Evolutionary conservation across 345 rosid genomes (phyloP), one percentile per base, ranked within the genome.

Genomic region (Alliaria petiolata): DNA sequence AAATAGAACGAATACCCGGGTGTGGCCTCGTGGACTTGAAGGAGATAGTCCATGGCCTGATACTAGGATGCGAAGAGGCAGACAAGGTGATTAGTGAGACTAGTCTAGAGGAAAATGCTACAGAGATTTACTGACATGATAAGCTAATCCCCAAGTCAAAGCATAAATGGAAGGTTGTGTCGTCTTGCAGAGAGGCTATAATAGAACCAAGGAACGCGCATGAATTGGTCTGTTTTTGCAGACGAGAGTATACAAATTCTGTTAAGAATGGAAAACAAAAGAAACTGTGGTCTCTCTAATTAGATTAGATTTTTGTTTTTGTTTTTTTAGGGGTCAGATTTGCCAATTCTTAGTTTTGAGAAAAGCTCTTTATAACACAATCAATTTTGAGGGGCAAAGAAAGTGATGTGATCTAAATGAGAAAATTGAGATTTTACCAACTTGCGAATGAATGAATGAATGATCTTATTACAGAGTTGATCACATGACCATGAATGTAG

Each of bases 11-110:
- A 69, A 75, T 76, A 3, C 91, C 89, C 0, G 84, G 82, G 13
- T 87, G 89, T 62, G 70, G 81, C 73, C 91, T 89, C 15, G 76
- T 85, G 20, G 88, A 89, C 72, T 76, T 89, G 86, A 85, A 84
- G 10, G 72, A 84, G 59, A 85, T 85, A 45, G 92, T 86, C 69
- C 88, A 89, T 67, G 51, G 67, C 62, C 42, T 64, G 53, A 49
- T 16, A 64, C 16, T 57, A 33, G 76, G 55, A 47, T 39, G 16
- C 56, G 6, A 56, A 46, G 76, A 70, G 25, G 6, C 50, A 8
- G 75, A 69, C 65, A 55, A 38, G 19, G 54, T 54, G 31, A 39
- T 47, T 17, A 47, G 10, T 2, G 75, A 76, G 67, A 63, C 46
- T 69, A 70, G 56, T 42, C 4, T 74, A 51, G 78, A 59, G 56